Conservation (phyloP, 2,329 filamentous ascomycete species). For the Cladosporium colombiae region DNA sequence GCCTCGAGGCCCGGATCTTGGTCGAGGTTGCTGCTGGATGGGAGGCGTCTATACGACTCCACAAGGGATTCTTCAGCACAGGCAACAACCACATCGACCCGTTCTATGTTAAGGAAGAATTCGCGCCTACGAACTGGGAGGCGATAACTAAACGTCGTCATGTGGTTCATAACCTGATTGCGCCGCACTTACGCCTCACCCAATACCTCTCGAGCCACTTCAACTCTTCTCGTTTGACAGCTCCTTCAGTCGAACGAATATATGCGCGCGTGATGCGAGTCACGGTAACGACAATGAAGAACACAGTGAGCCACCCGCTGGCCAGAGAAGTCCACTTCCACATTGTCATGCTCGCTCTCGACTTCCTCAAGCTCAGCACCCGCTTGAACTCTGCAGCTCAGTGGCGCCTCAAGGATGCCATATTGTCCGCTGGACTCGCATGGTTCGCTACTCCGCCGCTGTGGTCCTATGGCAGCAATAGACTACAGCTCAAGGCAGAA, state of each 20-base stretch:
- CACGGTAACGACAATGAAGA: conserved; percentile 73
- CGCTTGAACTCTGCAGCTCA: conserved; percentile 63
- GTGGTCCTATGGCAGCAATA: conserved; percentile 96
- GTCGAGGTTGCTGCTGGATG: conserved; percentile 87
- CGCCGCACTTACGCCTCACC: conserved; percentile 80
- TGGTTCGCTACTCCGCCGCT: conserved; percentile 84
- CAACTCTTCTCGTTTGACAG: conserved; percentile 85
- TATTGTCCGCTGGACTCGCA: conserved; percentile 78
- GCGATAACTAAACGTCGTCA: conserved; percentile 74
- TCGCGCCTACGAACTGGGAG: conserved; percentile 83
- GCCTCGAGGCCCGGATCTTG: conserved; percentile 81
- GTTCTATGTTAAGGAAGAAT: conserved; percentile 88
- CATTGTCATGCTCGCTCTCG: conserved; percentile 78
- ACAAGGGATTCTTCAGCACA: conserved; percentile 78
- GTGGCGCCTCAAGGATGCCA: conserved; percentile 85
- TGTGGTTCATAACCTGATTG: conserved; percentile 75
- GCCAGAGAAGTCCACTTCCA: conserved; percentile 91
- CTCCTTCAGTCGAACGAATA: conserved; percentile 74
- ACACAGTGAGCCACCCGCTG: conserved; percentile 76
- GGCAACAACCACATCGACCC: conserved; percentile 76
- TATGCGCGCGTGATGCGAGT: conserved; percentile 79
- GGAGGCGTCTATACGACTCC: conserved; percentile 78
- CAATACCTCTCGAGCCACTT: conserved; percentile 95
- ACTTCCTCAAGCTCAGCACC: conserved; percentile 72
- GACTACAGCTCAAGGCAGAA: conserved; percentile 91